Base-by-base conservation (phyloP, 768 basidiomycete genomes). In the Gymnopilus junonius region DNA sequence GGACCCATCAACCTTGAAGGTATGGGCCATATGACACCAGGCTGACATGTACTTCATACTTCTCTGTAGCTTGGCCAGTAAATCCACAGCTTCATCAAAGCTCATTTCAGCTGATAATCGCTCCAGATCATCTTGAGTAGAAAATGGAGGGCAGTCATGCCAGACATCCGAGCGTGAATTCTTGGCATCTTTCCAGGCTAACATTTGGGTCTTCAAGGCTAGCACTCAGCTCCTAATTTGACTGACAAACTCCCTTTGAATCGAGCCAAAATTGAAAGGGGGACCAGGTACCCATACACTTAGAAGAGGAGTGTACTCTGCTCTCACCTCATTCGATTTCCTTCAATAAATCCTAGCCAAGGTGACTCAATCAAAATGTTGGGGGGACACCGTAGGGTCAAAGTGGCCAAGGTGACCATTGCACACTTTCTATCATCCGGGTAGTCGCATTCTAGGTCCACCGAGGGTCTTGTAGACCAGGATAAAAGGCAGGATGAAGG, bases 341-440 rank as follows among this genome's bases (percentile, higher is more conserved):
- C 20, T n/a, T 21, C 48, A 3, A 65, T 50, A 20, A 62, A 65
- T 1, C 48, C 39, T 4, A 58, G 20, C 64, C 64, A 65, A 5
- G 60, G 61, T 3, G 14, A 21, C 14, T 2, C 0, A 3, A 8
- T 58, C 46, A 11, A 25, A 62, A n/a, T 58, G 48, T 25, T 69
- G 65, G 10, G 67, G 67, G 10, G 59, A 59, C 2, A 55, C 32
- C 1, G 65, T 63, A 17, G 50, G 63, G 32, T 71, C 68, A n/a
- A 64, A 69, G 0, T 46, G 59, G 14, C 68, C 68, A 0, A 59
- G 31, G 25, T 64, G 67, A 0, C 69, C 65, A 14, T 69, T 64
- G 40, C 61, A 1, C 65, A 31, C 4, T 51, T 8, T 15, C 29
- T 31, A 32, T 65, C 50, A 3, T 17, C 4, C 0, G 55, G 50